Percentiles rank a stretch among this genome's conserved stretches.
Evolutionary conservation across 345 rosid genomes (phyloP).

Genomic region (Triadica sebifera): DNA sequence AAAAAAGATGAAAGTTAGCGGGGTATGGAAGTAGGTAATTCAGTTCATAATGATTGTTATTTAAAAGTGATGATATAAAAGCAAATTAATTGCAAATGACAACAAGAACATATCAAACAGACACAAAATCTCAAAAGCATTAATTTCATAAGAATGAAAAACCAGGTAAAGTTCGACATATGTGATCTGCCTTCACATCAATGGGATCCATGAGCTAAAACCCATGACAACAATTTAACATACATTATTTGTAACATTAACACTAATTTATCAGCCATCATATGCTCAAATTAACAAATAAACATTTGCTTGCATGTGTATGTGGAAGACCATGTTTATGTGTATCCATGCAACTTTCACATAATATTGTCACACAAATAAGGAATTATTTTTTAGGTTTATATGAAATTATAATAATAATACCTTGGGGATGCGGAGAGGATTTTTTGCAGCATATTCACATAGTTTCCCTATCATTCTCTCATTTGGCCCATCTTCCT

Average conservation of each 20-base stretch:
- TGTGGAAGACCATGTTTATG: background rate
- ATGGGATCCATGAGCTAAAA: background rate
- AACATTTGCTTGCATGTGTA: background rate
- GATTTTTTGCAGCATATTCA: slow-evolving; percentile 89
- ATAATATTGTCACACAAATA: background rate
- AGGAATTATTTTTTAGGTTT: no score
- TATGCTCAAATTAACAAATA: background rate
- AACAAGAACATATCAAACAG: slow-evolving; percentile 1
- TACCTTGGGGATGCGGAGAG: slow-evolving; percentile 96
- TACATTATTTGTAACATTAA: background rate
- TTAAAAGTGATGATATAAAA: background rate
- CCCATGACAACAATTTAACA: background rate
- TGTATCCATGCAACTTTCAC: background rate
- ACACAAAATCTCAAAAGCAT: background rate
- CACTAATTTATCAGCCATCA: background rate
- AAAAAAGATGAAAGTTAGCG: background rate
- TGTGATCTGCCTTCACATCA: background rate
- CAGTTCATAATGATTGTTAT: background rate
- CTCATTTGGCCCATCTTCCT: slow-evolving; percentile 93
- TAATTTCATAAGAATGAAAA: background rate
- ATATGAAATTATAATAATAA: background rate
- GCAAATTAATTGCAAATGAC: background rate
- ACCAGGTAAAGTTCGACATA: background rate
- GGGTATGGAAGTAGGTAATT: background rate
- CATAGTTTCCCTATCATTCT: slow-evolving; percentile 89